Base-by-base conservation (phyloP, 2,329 filamentous ascomycete species). In the Penicillium hesseltinei region DNA sequence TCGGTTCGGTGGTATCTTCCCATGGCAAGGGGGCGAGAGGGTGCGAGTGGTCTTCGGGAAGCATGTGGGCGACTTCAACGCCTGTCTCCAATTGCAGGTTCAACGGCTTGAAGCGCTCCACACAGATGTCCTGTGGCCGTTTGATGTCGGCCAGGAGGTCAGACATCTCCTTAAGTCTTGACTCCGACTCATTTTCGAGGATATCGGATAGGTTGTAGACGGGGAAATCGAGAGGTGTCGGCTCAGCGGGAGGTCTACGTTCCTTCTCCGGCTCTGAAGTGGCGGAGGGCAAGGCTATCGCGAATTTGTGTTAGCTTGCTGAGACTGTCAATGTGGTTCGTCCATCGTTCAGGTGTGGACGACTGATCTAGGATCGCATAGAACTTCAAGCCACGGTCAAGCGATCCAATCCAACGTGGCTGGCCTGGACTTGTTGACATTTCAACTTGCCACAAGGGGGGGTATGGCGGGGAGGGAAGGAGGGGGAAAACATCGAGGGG, bases 211-310 rank as follows among this genome's bases (percentile, higher is more conserved):
- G 75, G 29, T 69, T 63, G 59, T 81, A 78, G 52, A 68, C 66
- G 33, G 82, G 82, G 62, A 85, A 84, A 52, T 80, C 80, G 46
- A 84, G 73, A 21, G 78, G 77, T 27, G 77, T 81, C 35, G 82
- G 77, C 57, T 69, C 70, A 35, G 79, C 69, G 45, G 82, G 82
- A 39, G 82, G 80, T 43, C 71, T 65, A 59, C 82, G 77, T 65
- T 78, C 77, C 61, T 73, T 74, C 43, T 76, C 71, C 23, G 70
- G 67, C 27, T 74, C 71, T 51, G 71, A 66, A 39, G 61, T 65
- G 46, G 72, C 61, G 21, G 72, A 63, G 47, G 73, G 69, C 50
- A 71, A 52, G 54, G 66, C 73, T 75, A 56, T 31, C 48, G 36
- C 21, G 17, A 45, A 36, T 23, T 31, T 31, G 31, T 50, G 58